Base-by-base conservation (phyloP, 495 filamentous ascomycete species). In the Articulospora tetracladia region DNA sequence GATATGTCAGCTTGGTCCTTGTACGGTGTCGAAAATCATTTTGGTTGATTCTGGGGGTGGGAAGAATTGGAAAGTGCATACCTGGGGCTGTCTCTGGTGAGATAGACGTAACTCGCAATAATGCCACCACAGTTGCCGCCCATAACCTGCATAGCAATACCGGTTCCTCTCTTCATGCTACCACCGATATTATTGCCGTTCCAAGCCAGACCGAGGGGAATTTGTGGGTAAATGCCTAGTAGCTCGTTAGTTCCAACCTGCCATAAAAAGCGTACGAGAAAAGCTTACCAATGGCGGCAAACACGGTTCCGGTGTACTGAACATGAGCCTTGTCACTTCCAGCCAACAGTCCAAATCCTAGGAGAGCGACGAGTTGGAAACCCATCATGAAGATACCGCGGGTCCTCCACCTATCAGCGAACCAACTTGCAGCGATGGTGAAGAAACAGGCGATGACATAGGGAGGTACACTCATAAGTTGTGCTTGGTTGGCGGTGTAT, bases 161-260 rank as follows among this genome's bases (percentile, higher is more conserved):
- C 89, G 49, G 87, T 86, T 56, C 81, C 84, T 34, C 89, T 84
- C 72, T 92, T 92, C 7, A 87, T 85, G 51, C 89, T 89, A 1
- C 89, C 89, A 24, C 86, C 87, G 53, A 92, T 89, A 67, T 92
- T 92, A 72, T 89, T 89, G 12, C 89, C 86, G 48, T 90, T 89
- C 91, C 90, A 95, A 0, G 85, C 87, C 2, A 92, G 78, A 28
- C 88, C 82, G 39, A 88, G 83, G 0, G 89, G 89, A 20, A 89
- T 83, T 30, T 83, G 82, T 8, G 89, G 88, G 67, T 92, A 95
- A 65, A 95, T 86, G 32, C 91, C 90, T 22, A 74, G 74, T 0
- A 80, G 4, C 8, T 71, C 70, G 30, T 47, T n/a, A 52, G 58
- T 53, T 44, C 23, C 25, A 19, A 54, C 17, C 3, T 3, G 1